phyloP scores from a whole-genome alignment of 805 yeast genomes.

The Starmerella asiatica region DNA sequence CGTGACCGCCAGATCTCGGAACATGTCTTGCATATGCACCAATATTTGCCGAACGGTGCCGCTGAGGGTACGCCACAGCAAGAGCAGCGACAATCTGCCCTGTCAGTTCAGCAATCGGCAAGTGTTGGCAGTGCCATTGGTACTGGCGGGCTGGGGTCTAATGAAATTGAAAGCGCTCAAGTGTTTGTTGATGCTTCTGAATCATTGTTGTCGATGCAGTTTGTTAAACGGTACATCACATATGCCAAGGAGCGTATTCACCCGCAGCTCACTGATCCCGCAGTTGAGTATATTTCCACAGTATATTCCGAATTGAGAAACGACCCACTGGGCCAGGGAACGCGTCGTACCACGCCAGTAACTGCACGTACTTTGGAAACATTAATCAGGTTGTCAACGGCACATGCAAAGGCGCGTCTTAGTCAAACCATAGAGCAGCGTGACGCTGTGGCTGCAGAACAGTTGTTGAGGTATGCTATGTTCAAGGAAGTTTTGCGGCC shows the following conservation, averaged over 20 bases:
- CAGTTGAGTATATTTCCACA: slow-evolving; percentile 67
- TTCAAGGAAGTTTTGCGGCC: slow-evolving; percentile 55
- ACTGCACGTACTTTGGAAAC: slow-evolving; percentile 98
- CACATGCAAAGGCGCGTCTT: slow-evolving; percentile 91
- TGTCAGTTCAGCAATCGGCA: slow-evolving; percentile 62
- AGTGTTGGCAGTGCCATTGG: slow-evolving; percentile 28
- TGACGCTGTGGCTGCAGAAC: slow-evolving; percentile 81
- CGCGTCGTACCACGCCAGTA: slow-evolving; percentile 70
- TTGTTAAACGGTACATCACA: slow-evolving; percentile 82
- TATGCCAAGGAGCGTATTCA: slow-evolving; percentile 80
- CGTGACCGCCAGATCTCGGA: slow-evolving; percentile 81
- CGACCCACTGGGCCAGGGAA: slow-evolving; percentile 36
- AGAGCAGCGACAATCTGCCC: slow-evolving; percentile 53
- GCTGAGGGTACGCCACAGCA: slow-evolving; percentile 89
- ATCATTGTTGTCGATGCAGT: slow-evolving; percentile 58
- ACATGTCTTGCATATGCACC: slow-evolving; percentile 87
- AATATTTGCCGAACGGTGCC: slow-evolving; percentile 75
- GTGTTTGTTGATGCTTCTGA: slow-evolving; percentile 41
- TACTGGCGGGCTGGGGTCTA: slow-evolving; percentile 23
- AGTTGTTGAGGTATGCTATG: slow-evolving; percentile 68
- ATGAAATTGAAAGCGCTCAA: slow-evolving; percentile 23
- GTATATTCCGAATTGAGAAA: slow-evolving; percentile 74
- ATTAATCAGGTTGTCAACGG: slow-evolving; percentile 82
- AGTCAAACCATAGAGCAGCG: slow-evolving; percentile 56
- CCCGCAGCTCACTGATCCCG: slow-evolving; percentile 66